Percentiles rank a stretch among this genome's conserved stretches.
These are phyloP conservation scores for Marchantia paleacea DNA, from an alignment of 225 moss, liverwort and hornwort genomes.

Conservation along the genomic window DNA sequence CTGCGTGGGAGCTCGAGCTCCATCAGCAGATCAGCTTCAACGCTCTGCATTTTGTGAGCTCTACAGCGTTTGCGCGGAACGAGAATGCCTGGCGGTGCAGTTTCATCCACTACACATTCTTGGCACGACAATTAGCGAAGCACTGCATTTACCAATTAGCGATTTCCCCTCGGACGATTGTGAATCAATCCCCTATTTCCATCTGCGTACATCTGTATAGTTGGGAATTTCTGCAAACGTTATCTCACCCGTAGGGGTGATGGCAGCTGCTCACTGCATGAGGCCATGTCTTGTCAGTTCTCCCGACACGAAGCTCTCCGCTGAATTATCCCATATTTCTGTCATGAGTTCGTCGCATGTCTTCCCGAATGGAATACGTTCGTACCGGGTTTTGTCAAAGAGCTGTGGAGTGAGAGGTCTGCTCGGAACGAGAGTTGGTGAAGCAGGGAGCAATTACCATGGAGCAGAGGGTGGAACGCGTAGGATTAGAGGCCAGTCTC, in stretches of 20 bases:
- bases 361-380: not conserved
- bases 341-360: not conserved
- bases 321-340: not conserved
- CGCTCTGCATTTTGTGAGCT: not conserved
- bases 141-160: not conserved
- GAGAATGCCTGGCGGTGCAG: not conserved
- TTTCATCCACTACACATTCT: not conserved
- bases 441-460: not conserved
- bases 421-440: not conserved
- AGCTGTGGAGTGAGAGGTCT: not conserved
- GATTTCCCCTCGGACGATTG: not conserved
- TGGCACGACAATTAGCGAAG: not conserved
- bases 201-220: not conserved
- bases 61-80: not conserved
- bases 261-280: slow-evolving; percentile 26
- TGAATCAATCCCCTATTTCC: not conserved
- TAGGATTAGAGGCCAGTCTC: slow-evolving; percentile 13
- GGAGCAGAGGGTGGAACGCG: not conserved
- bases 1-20: not conserved
- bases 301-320: not conserved
- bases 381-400: not conserved
- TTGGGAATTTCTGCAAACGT: not conserved
- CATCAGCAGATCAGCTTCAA: not conserved
- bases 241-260: not conserved
- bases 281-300: not conserved